Evolutionary conservation across 768 basidiomycete species (phyloP), one percentile per base, ranked within the genome.

Genomic region (Aureoboletus auriporus): DNA sequence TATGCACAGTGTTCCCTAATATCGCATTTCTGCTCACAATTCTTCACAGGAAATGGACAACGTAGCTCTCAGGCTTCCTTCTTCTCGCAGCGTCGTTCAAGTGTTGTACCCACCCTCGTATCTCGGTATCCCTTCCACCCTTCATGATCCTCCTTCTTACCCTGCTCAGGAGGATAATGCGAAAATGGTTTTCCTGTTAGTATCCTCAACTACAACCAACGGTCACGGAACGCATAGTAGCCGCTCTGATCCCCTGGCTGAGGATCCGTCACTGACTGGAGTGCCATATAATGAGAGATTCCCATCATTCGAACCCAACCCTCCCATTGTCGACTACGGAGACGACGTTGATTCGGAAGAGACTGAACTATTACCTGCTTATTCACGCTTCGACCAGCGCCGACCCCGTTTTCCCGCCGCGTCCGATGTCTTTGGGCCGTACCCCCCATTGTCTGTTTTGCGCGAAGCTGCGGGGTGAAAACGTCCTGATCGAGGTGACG

Each of bases 351-450:
- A 34, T 6, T 39, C 11, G 28, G 53, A 56, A 39, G 56, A 53
- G 11, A 20, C 13, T 20, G 58, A 52, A 27, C 35, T 44, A 9
- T 52, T 48, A 4, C 68, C 68, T 33, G 33, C 51, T 23, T 68
- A 69, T 50, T 60, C 63, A 0, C 64, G 54, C 29, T 60, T 65
- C 23, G 68, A 68, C 35, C 44, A 57, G 7, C 52, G 47, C 26
- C 58, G 46, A 9, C 52, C 53, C 7, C 51, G 46, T 23, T 56
- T 58, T 31, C 56, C 56, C n/a, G 6, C 16, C 8, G 63, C 56
- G 26, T 45, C 56, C 11, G 54, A 54, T 38, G 40, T 44, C 0
- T 29, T 66, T 44, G 67, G 67, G 5, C 65, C 67, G 42, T 67
- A 66, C 30, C 65, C 67, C 1, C 51, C 57, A 3, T 14, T 54